Base-by-base conservation (phyloP, 1,139 yeast genomes). In the Saccharomyces hybrid region DNA sequence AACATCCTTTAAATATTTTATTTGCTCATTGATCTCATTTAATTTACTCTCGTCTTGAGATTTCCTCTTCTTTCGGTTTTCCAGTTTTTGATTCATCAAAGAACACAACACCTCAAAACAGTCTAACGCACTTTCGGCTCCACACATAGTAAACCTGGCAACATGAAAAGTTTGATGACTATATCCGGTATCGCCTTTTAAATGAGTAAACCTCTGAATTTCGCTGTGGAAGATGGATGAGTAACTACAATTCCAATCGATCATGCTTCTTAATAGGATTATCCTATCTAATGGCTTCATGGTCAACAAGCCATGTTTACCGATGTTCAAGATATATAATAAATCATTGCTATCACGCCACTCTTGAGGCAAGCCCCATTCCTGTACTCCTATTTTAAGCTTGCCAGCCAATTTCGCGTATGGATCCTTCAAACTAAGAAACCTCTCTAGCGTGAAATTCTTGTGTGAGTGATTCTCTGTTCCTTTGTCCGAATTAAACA, bases 221-320 rank as follows among this genome's bases (percentile, higher is more conserved):
- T 70, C 72, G 9, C 68, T 61, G 59, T 73, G 80, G 6, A 82
- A 69, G 2, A 64, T 62, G 16, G 77, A 78, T 0, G 83, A 79
- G 13, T 75, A 64, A 0, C 76, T 61, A 5, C 77, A 62, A 25
- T 77, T 69, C 84, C 85, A 80, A 55, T 75, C 77, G 0, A 73
- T 72, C 55, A 82, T 65, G 1, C 76, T 67, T 47, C 80, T 72
- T 28, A 82, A 57, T 58, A 81, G 60, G 8, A 79, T 70, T 26
- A 81, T 65, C 55, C 84, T 69, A 58, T 81, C 81, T 2, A 52
- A 53, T 0, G 84, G 81, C 9, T 67, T 59, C 28, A 81, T 67
- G 0, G 79, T 80, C 2, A 66, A 62, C 32, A 80, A 63, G 0
- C 85, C 85, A 1, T 60, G 31, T 9, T 64, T 63, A 46, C 32